phyloP scores from a whole-genome alignment of 116 monocot species.

The Cymodocea nodosa region DNA sequence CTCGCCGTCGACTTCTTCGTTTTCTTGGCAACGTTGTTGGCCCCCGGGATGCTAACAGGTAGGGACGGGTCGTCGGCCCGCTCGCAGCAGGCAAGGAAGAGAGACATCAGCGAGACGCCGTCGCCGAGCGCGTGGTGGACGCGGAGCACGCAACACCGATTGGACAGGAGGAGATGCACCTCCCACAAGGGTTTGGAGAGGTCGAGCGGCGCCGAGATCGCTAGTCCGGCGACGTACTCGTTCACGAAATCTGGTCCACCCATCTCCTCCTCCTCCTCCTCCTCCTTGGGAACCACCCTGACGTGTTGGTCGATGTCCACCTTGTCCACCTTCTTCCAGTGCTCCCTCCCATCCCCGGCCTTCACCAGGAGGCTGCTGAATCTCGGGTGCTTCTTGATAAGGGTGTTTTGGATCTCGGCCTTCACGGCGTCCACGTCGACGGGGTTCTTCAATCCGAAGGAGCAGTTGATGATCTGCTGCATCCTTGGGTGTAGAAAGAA shows the following conservation, averaged over 20 bases:
- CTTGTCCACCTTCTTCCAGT: conserved; percentile 7
- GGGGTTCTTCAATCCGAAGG: conserved; percentile 10
- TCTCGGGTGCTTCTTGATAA: conserved; percentile 8
- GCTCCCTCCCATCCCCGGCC: conserved; percentile 11
- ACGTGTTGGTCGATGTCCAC: conserved; percentile 18
- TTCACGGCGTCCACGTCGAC: conserved; percentile 18
- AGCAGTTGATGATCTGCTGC: conserved; percentile 18
- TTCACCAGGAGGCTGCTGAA: conserved; percentile 13
- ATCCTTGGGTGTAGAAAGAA: conserved; percentile 22
- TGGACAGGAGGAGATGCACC: conserved; percentile 24
- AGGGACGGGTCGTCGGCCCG: conserved; percentile 22
- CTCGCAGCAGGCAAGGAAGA: conserved; percentile 23
- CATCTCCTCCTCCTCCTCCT: conserved; percentile 5
- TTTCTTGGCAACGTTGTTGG: neutral
- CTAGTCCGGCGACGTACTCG: conserved; percentile 27
- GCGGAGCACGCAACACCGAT: conserved; percentile 20
- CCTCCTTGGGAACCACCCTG: conserved; percentile 2
- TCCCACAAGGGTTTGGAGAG: conserved; percentile 34
- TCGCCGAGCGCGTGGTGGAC: conserved; percentile 49
- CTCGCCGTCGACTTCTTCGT: neutral
- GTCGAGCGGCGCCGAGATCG: conserved; percentile 9
- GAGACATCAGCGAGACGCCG: conserved; percentile 30
- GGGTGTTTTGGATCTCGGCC: conserved; percentile 9
- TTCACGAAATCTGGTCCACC: conserved; percentile 13
- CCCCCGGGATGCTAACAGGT: conserved; percentile 16